Percentiles rank a stretch among this genome's conserved stretches.
Evolutionary conservation across 352 stramenopile genomes (phyloP).

Genomic region (Pythium oligandrum): DNA sequence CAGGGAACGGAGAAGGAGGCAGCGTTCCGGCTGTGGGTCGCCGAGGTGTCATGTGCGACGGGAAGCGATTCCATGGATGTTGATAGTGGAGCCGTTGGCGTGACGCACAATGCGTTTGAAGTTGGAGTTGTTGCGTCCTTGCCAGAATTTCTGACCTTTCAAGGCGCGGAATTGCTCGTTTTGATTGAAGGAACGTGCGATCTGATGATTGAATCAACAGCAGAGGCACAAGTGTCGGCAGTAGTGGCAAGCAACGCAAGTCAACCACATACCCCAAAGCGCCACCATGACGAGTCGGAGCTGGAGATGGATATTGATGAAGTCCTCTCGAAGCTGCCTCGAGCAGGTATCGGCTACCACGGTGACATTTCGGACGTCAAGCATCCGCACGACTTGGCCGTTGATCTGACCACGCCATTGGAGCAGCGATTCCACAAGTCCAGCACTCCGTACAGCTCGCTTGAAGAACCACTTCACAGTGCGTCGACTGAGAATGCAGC

Average conservation of each 20-base stretch:
- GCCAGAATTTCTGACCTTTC: conserved; percentile 50
- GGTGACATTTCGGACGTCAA: conserved; percentile 60
- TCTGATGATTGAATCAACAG: conserved; percentile 33
- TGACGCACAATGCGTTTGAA: conserved; percentile 33
- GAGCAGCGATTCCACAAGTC: conserved; percentile 78
- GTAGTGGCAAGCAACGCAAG: no score
- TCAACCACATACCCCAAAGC: conserved; percentile 23
- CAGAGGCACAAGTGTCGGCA: background rate
- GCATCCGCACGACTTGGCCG: conserved; percentile 37
- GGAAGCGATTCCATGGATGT: conserved; percentile 21
- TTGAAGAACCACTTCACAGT: conserved; percentile 53
- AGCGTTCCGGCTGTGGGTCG: conserved; percentile 45
- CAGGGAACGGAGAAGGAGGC: conserved; percentile 37
- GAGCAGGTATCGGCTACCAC: conserved; percentile 74
- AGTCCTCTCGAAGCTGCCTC: conserved; percentile 57
- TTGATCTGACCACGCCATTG: conserved; percentile 47
- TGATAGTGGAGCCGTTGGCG: conserved; percentile 29
- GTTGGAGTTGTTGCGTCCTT: conserved; percentile 47
- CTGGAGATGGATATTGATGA: conserved; percentile 51
- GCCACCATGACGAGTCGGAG: conserved; percentile 45
- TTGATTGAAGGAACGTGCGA: conserved; percentile 55
- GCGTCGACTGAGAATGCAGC: conserved; percentile 17
- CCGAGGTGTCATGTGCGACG: conserved; percentile 24
- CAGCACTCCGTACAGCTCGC: conserved; percentile 65
- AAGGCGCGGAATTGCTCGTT: conserved; percentile 35